Conservation (phyloP, 2,329 filamentous ascomycete species). For the Fusarium lateritium region DNA sequence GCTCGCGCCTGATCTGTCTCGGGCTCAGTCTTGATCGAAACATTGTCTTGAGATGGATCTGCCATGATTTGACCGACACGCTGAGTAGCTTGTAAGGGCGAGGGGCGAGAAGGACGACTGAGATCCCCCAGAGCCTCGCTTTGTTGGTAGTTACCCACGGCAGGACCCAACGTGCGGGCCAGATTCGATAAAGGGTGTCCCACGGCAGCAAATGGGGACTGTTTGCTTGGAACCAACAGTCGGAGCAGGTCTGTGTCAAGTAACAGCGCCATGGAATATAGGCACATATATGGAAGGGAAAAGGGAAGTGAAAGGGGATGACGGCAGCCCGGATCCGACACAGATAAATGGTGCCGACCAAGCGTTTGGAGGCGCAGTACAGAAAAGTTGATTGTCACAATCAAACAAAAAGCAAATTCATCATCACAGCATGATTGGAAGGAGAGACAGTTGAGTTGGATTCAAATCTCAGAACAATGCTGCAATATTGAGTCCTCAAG, state of each 20-base stretch:
- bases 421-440: conserved; percentile 24
- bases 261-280: conserved; percentile 2
- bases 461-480: conserved; percentile 34
- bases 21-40: conserved; percentile 11
- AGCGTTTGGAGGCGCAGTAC: conserved; percentile 9
- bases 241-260: conserved; percentile 13
- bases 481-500: conserved; percentile 10
- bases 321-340: not conserved
- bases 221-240: conserved; percentile 24
- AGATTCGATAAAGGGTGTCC: conserved; percentile 15
- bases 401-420: conserved; percentile 29
- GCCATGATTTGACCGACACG: conserved; percentile 33
- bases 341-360: conserved; percentile 10
- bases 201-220: conserved; percentile 10
- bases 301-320: conserved; percentile 5
- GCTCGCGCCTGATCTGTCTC: conserved; percentile 20
- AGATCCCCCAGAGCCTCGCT: not conserved
- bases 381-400: conserved; percentile 24
- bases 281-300: not conserved
- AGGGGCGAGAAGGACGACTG: conserved; percentile 6
- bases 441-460: conserved; percentile 18
- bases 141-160: conserved; percentile 16
- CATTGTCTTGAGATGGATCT: conserved; percentile 14
- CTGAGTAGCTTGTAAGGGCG: not conserved
- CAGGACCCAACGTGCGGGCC: not conserved